phyloP scores from a whole-genome alignment of 768 basidiomycete species.

The Boletus reticulatus region DNA sequence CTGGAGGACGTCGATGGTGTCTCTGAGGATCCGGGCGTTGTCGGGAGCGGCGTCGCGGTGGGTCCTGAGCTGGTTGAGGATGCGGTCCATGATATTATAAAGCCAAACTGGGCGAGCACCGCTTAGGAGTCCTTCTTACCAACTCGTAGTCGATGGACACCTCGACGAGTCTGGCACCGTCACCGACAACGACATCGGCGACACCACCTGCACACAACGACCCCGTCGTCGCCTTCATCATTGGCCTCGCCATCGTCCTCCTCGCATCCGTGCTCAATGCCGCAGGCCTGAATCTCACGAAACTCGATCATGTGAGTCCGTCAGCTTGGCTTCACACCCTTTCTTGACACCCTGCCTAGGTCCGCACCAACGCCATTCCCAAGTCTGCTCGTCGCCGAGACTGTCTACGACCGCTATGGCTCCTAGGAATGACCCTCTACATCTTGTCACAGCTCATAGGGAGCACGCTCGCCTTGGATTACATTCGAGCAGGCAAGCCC shows the following conservation, averaged over 20 bases:
- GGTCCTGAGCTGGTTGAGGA: constrained; percentile 25
- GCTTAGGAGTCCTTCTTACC: constrained; percentile 19
- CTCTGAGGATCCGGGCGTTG: constrained; percentile 14
- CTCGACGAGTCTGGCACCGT: constrained; percentile 15
- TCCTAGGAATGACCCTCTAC: constrained; percentile 91
- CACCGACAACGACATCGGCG: constrained; percentile 14
- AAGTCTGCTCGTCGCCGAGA: constrained; percentile 71
- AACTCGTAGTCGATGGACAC: constrained; percentile 19
- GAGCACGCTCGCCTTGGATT: constrained; percentile 82
- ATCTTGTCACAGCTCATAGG: constrained; percentile 88
- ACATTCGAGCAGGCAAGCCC: constrained; percentile 74
- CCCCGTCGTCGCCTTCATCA: constrained; percentile 72
- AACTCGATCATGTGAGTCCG: constrained; percentile 79
- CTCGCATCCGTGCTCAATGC: constrained; percentile 85
- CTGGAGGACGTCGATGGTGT: constrained; percentile 17
- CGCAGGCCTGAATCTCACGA: constrained; percentile 92
- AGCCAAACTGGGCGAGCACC: neutral
- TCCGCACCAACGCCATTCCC: constrained; percentile 72
- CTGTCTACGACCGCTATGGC: constrained; percentile 84
- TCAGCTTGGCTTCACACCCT: neutral
- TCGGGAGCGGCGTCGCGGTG: constrained; percentile 6
- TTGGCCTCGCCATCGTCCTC: constrained; percentile 82
- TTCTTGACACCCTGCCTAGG: constrained; percentile 37
- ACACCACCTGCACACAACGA: constrained; percentile 40
- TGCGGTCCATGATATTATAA: constrained; percentile 23